Percentiles rank a stretch among this genome's conserved stretches.
Conservation (phyloP, 371 early-diverging fungal species). For the Apophysomyces sp. region DNA sequence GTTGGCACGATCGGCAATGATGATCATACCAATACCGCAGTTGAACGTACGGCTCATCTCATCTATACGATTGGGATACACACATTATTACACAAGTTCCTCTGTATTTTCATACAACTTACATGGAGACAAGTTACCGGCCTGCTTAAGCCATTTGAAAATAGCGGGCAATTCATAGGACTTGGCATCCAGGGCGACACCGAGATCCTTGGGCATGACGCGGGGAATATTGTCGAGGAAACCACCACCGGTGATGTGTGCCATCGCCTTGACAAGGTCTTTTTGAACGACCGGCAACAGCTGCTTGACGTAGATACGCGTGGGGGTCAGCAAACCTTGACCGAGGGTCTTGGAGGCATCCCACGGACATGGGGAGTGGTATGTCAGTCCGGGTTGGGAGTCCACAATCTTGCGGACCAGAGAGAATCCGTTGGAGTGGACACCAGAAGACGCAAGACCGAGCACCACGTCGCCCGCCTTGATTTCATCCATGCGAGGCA, state of each 20-base stretch:
- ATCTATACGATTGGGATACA: conserved; percentile 23
- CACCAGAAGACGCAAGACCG: conserved; percentile 91
- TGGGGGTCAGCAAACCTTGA: conserved; percentile 87
- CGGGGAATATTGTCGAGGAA: conserved; percentile 97
- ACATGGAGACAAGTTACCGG: conserved; percentile 79
- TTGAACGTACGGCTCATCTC: conserved; percentile 98
- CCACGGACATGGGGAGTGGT: conserved; percentile 86
- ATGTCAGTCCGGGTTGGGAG: conserved; percentile 68
- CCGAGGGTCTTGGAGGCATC: conserved; percentile 68
- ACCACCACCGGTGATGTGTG: conserved; percentile 98
- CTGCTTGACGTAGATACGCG: conserved; percentile 92
- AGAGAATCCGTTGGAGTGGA: conserved; percentile 97
- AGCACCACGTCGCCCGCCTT: conserved; percentile 82
- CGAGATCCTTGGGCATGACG: conserved; percentile 80
- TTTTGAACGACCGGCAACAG: conserved; percentile 80
- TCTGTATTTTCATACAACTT: conserved; percentile 4
- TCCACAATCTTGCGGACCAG: conserved; percentile 90
- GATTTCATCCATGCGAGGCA: conserved; percentile 83
- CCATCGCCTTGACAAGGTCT: conserved; percentile 89
- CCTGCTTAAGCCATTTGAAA: conserved; percentile 91
- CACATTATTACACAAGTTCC: no score
- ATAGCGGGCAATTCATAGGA: conserved; percentile 86
- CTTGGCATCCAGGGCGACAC: conserved; percentile 77
- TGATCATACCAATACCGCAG: conserved; percentile 97
- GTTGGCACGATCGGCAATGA: conserved; percentile 73